A percentile compares a stretch with the other conserved stretches of the same genome.
Conservation (phyloP, 2,329 filamentous ascomycete species). For the Arthroderma uncinatum region DNA sequence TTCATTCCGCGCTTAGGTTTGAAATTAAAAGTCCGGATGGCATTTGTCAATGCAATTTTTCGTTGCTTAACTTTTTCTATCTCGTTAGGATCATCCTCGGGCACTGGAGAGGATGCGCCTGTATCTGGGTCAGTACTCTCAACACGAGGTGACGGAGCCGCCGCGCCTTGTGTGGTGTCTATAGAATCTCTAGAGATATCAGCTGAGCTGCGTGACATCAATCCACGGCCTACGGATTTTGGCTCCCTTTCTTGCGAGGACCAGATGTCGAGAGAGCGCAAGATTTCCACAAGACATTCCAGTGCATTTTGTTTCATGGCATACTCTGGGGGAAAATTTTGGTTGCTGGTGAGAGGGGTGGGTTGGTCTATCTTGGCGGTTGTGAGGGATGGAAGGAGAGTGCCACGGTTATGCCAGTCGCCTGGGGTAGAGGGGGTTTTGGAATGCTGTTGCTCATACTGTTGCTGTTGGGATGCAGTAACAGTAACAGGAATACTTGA, state of each 20-base stretch:
- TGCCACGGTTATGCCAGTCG: conserved; percentile 81
- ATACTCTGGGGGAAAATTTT: conserved; percentile 76
- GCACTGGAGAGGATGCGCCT: conserved; percentile 53
- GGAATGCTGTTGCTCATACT: conserved; percentile 67
- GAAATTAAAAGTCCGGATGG: conserved; percentile 88
- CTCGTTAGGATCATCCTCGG: conserved; percentile 84
- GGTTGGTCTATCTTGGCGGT: conserved; percentile 58
- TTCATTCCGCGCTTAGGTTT: conserved; percentile 94
- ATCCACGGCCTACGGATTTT: conserved; percentile 7
- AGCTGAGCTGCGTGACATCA: conserved; percentile 37
- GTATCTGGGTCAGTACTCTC: conserved; percentile 44
- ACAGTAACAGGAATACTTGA: conserved; percentile 68
- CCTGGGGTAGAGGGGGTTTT: conserved; percentile 45
- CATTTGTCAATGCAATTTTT: conserved; percentile 85
- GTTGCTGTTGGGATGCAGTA: conserved; percentile 66
- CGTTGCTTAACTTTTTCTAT: conserved; percentile 90
- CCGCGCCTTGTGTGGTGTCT: conserved; percentile 49
- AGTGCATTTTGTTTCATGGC: conserved; percentile 80
- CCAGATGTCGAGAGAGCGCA: conserved; percentile 89
- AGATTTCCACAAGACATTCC: conserved; percentile 75
- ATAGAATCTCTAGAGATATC: conserved; percentile 61
- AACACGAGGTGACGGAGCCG: conserved; percentile 48
- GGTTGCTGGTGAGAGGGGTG: conserved; percentile 33
- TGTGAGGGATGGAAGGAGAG: conserved; percentile 74
- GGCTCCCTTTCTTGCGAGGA: conserved; percentile 57